Evolutionary conservation across 2,329 filamentous ascomycete species (phyloP).

Genomic region (Nigrospora osmanthi): DNA sequence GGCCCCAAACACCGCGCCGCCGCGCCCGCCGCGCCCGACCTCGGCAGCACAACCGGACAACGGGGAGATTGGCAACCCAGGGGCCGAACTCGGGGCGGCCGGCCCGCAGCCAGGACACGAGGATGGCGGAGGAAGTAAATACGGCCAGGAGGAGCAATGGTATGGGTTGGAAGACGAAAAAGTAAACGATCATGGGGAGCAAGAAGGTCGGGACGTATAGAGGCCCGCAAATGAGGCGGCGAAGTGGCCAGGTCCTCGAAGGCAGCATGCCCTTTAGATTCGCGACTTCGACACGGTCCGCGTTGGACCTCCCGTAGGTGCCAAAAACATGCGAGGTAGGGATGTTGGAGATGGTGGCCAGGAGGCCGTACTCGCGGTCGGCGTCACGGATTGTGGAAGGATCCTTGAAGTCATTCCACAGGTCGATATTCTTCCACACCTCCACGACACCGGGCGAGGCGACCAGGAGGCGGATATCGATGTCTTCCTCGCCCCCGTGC

Average conservation of each 20-base stretch:
- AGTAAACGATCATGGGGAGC: neutral
- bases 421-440: constrained; percentile 6
- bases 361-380: constrained; percentile 5
- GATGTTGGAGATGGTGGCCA: constrained; percentile 4
- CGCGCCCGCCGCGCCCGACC: constrained; percentile 13
- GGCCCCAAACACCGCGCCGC: constrained; percentile 21
- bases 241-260: constrained; percentile 5
- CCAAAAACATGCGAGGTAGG: neutral
- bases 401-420: constrained; percentile 1
- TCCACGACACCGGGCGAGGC: constrained; percentile 2
- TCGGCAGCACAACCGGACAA: constrained; percentile 3
- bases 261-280: constrained; percentile 4
- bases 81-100: neutral
- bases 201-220: constrained; percentile 6
- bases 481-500: neutral
- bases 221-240: constrained; percentile 4
- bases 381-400: constrained; percentile 1
- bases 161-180: constrained; percentile 1
- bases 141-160: neutral
- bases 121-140: neutral
- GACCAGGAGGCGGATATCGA: constrained; percentile 3
- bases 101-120: constrained; percentile 1
- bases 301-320: neutral
- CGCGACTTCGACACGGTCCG: neutral
- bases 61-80: constrained; percentile 1